These are phyloP conservation scores for Aspergillus affinis DNA, from an alignment of 495 filamentous ascomycete species.

Conservation along the genomic window DNA sequence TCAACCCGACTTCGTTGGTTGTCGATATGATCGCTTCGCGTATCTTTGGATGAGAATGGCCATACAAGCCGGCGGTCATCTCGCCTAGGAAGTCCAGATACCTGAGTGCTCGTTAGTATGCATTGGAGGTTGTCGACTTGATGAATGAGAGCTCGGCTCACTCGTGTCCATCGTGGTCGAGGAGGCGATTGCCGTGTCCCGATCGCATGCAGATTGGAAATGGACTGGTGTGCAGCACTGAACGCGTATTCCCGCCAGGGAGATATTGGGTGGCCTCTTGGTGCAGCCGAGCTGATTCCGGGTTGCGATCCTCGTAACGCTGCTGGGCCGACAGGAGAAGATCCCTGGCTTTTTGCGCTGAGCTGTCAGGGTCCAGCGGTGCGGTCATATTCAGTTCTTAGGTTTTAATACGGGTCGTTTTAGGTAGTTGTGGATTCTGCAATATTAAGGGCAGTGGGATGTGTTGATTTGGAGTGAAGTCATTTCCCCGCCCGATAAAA, in stretches of 20 bases:
- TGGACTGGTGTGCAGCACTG: conserved; percentile 54
- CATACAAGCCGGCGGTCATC: conserved; percentile 45
- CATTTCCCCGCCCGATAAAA: no score
- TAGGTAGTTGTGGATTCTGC: no score
- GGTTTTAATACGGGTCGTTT: no score
- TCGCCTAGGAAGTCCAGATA: conserved; percentile 47
- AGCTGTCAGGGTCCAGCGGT: not conserved
- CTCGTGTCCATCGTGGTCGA: conserved; percentile 20
- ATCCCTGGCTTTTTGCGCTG: not conserved
- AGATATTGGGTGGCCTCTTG: conserved; percentile 18
- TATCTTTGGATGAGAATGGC: conserved; percentile 45
- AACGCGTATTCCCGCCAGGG: conserved; percentile 63
- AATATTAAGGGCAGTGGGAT: no score
- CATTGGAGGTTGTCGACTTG: no score
- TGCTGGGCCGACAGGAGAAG: conserved; percentile 4
- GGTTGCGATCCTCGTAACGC: conserved; percentile 6
- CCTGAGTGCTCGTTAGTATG: conserved; percentile 9
- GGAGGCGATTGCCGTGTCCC: conserved; percentile 37
- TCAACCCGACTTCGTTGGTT: conserved; percentile 8
- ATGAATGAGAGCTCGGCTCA: conserved; percentile 27
- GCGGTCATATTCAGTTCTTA: not conserved
- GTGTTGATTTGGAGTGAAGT: no score
- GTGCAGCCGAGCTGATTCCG: conserved; percentile 4
- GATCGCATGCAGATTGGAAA: conserved; percentile 52
- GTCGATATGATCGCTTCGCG: conserved; percentile 16